Percentiles rank a stretch among this genome's conserved stretches.
These are phyloP conservation scores for Sugiyamaella sp. DNA, from an alignment of 1,139 yeast genomes.

Conservation along the genomic window DNA sequence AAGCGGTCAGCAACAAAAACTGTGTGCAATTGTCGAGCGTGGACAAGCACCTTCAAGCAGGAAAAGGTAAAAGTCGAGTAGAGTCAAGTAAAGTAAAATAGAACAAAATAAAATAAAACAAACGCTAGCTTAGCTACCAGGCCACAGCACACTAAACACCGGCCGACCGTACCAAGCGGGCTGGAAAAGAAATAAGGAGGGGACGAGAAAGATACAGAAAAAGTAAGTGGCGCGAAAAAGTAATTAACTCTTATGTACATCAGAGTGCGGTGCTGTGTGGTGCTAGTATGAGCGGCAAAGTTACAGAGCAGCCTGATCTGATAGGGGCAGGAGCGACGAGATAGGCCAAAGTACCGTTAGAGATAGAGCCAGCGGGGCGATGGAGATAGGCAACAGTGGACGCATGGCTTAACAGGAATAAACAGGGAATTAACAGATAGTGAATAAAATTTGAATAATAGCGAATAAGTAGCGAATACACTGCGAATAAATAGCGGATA, in stretches of 20 bases:
- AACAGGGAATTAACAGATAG: no score
- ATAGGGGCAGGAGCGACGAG: background rate
- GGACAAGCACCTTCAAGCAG: background rate
- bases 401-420: no score
- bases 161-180: background rate
- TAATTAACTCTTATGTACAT: background rate
- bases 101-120: background rate
- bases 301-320: no score
- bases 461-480: no score
- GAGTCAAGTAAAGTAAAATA: background rate
- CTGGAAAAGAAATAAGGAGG: constrained; percentile 1
- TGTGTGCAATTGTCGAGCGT: background rate
- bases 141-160: background rate
- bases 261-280: no score
- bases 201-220: constrained; percentile 1
- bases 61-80: background rate
- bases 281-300: no score
- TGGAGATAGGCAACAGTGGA: no score
- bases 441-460: no score
- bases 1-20: background rate
- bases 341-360: no score
- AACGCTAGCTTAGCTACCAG: background rate
- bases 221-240: background rate
- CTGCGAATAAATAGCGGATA: no score
- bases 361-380: no score